These are phyloP conservation scores for Tephrocybe rancida DNA, from an alignment of 768 basidiomycete species.

Conservation along the genomic window DNA sequence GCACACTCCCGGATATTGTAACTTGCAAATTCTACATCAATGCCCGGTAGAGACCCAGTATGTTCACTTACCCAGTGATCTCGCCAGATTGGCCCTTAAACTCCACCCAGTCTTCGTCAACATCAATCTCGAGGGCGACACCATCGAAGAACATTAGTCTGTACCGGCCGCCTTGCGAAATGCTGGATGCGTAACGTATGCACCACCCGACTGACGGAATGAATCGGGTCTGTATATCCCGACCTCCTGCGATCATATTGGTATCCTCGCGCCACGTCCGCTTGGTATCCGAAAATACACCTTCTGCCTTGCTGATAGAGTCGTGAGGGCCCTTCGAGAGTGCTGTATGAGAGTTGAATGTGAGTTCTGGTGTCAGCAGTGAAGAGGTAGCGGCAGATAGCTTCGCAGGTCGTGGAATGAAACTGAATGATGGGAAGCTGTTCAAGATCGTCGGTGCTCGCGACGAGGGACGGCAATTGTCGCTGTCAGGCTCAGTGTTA, in stretches of 20 bases:
- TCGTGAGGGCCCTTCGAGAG: neutral
- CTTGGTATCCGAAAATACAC: conserved; percentile 2
- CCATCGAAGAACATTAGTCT: conserved; percentile 48
- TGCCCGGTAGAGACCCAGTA: neutral
- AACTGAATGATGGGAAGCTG: conserved; percentile 14
- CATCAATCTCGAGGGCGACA: conserved; percentile 39
- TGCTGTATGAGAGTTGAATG: neutral
- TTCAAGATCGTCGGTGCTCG: neutral
- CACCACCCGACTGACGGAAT: conserved; percentile 46
- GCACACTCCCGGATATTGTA: conserved; percentile 35
- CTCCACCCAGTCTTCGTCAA: conserved; percentile 44
- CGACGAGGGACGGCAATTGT: neutral
- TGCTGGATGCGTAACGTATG: conserved; percentile 36
- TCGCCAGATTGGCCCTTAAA: conserved; percentile 29
- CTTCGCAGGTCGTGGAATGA: conserved; percentile 15
- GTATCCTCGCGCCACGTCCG: conserved; percentile 18
- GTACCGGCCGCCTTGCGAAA: conserved; percentile 43
- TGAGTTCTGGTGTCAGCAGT: conserved; percentile 1
- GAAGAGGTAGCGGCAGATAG: conserved; percentile 1
- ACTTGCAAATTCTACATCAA: conserved; percentile 19
- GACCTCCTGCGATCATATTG: conserved; percentile 12
- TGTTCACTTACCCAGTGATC: conserved; percentile 31
- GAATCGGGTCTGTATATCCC: conserved; percentile 34
- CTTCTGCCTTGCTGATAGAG: conserved; percentile 2
- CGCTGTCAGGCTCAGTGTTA: neutral